Percentiles rank a stretch among this genome's conserved stretches.
phyloP scores from a whole-genome alignment of 208 protist genomes.

The Naegleria lovaniensis region DNA sequence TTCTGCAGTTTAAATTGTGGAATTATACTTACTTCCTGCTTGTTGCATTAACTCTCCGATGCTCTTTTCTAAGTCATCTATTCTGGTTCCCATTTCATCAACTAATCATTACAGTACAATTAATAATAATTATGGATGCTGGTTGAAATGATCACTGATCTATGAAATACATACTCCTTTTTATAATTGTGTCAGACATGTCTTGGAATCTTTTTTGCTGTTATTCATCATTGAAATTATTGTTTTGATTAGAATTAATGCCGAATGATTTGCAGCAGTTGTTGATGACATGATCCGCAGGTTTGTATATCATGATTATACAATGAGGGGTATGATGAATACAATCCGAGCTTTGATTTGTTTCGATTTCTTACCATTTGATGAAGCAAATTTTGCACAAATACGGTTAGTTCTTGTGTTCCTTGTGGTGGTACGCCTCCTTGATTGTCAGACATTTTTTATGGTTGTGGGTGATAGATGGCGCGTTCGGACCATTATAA shows the following conservation, averaged over 20 bases:
- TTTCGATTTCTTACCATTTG: slow-evolving; percentile 57
- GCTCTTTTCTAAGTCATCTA: slow-evolving; percentile 83
- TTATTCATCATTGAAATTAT: not conserved
- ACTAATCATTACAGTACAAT: slow-evolving; percentile 36
- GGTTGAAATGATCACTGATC: not conserved
- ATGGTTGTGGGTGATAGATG: not conserved
- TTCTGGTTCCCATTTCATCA: slow-evolving; percentile 82
- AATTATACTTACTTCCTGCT: slow-evolving; percentile 64
- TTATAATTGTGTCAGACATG: slow-evolving; percentile 83
- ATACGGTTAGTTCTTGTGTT: slow-evolving; percentile 78
- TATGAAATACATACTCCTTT: slow-evolving; percentile 51
- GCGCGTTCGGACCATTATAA: no score
- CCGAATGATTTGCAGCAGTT: not conserved
- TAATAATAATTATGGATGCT: not conserved
- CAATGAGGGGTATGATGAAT: not conserved
- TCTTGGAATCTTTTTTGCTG: slow-evolving; percentile 83
- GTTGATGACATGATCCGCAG: not conserved
- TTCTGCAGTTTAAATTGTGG: no score
- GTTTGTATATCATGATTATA: no score
- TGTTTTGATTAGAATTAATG: not conserved
- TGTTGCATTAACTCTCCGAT: slow-evolving; percentile 89
- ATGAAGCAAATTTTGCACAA: slow-evolving; percentile 82
- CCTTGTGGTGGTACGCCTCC: slow-evolving; percentile 42
- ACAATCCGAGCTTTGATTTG: not conserved
- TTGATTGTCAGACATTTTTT: not conserved